These are phyloP conservation scores for Tulasnella sp. DNA, from an alignment of 768 basidiomycete genomes.

Conservation along the genomic window DNA sequence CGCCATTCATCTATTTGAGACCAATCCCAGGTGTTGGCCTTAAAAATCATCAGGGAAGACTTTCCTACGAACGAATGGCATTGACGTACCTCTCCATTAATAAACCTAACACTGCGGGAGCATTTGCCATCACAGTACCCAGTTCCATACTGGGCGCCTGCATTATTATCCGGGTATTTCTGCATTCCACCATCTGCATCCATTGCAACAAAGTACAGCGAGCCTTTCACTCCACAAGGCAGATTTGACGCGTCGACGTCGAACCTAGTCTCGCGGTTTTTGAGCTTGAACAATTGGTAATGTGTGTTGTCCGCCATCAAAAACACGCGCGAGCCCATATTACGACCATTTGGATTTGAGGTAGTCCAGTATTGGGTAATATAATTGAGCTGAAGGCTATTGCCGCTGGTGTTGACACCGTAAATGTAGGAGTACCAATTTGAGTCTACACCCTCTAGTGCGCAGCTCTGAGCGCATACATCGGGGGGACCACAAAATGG, in stretches of 20 bases:
- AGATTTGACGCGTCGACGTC: slow-evolving; percentile 46
- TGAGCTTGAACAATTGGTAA: slow-evolving; percentile 39
- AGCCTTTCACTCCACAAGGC: slow-evolving; percentile 46
- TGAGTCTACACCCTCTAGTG: slow-evolving; percentile 26
- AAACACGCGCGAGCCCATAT: slow-evolving; percentile 26
- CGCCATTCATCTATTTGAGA: not conserved
- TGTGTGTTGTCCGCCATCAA: slow-evolving; percentile 32
- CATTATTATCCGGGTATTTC: slow-evolving; percentile 37
- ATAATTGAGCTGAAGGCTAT: slow-evolving; percentile 38
- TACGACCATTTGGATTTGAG: slow-evolving; percentile 12
- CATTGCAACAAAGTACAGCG: slow-evolving; percentile 47
- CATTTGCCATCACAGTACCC: slow-evolving; percentile 53
- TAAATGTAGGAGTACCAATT: slow-evolving; percentile 38
- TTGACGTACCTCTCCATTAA: not conserved
- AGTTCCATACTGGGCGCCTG: slow-evolving; percentile 47
- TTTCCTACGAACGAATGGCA: too few relatives aligned
- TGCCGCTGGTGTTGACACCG: slow-evolving; percentile 37
- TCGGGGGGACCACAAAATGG: not conserved
- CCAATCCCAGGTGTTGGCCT: not conserved
- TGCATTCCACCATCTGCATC: slow-evolving; percentile 41
- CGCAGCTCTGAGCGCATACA: slow-evolving; percentile 1
- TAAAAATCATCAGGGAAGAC: not conserved
- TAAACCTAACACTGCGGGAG: slow-evolving; percentile 7
- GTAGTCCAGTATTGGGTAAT: slow-evolving; percentile 39
- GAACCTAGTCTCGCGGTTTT: slow-evolving; percentile 47